Evolutionary conservation across 1,284 basidiomycete genomes (phyloP), one percentile per base, ranked within the genome.

Genomic region (Pulveroboletus sp.): DNA sequence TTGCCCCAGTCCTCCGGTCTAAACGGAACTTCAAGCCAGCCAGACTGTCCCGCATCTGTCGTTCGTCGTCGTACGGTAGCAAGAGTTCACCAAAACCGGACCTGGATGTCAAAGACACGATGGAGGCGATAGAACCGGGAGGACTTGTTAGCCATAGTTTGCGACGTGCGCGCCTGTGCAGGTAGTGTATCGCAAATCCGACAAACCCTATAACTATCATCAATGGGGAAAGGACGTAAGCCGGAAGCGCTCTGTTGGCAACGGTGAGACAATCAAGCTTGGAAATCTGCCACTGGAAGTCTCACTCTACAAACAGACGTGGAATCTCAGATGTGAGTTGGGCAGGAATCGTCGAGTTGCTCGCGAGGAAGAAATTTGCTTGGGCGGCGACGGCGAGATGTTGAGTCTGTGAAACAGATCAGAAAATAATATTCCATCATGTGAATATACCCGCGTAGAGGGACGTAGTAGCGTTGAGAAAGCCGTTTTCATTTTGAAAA

Each of bases 11-110:
- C 39, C 81, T 70, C 49, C 64, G 68, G 62, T 88, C 86, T 47
- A 89, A 62, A 31, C 77, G 65, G 72, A 88, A 88, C n/a, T 71
- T 72, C 49, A 87, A 62, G 3, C 78, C 78, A n/a, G 70, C 67
- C 31, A 88, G 70, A 60, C 82, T 86, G 47, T 71, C 67, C 33
- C 74, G 70, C 33, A 88, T 71, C 9, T 69, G 72, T 28, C 57
- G 47, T 40, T 75, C 69, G 51, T 80, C 71, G 64, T 88, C 85
- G 55, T 83, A 85, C 1, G 86, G 86, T 24, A 79, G 63, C n/a
- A 87, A 69, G 15, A 85, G 74, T 43, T 83, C 77, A 28, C 84
- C 86, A 57, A 85, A 86, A 28, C 85, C 85, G 33, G 83, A 85
- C 28, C 78, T 81, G 1, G 82, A 73, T 0, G 86, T 85, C 55